Evolutionary conservation across 192 early-diverging fungal species (phyloP).

Genomic region (Backusella sp.): DNA sequence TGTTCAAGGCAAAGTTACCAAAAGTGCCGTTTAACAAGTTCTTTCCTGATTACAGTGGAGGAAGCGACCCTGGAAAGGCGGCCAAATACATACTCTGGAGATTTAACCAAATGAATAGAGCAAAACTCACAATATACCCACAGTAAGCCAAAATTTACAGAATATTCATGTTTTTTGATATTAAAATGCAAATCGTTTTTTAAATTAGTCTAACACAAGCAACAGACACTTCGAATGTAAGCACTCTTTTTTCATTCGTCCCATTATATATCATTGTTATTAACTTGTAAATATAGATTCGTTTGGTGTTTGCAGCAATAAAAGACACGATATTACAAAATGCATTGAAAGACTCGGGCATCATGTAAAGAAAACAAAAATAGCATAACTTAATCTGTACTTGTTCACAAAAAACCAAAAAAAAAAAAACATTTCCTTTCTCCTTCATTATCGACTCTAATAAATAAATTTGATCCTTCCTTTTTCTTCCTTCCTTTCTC

Average conservation of each 20-base stretch:
- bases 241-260: background rate
- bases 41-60: slow-evolving; percentile 82
- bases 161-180: background rate
- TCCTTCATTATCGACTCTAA: background rate
- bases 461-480: background rate
- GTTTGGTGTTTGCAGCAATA: slow-evolving; percentile 89
- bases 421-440: background rate
- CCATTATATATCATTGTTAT: background rate
- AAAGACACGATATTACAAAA: slow-evolving; percentile 92
- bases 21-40: slow-evolving; percentile 67
- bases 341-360: slow-evolving; percentile 76
- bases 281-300: slow-evolving; percentile 41
- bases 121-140: slow-evolving; percentile 79
- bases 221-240: slow-evolving; percentile 87
- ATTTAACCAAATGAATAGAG: slow-evolving; percentile 86
- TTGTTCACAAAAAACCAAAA: background rate
- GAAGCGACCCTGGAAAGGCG: slow-evolving; percentile 75
- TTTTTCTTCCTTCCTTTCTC: background rate
- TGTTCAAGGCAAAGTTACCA: slow-evolving; percentile 72
- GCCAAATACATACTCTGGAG: slow-evolving; percentile 86
- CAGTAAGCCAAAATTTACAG: slow-evolving; percentile 48
- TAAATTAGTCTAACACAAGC: slow-evolving; percentile 77
- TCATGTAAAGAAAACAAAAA: slow-evolving; percentile 37
- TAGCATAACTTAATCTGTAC: background rate
- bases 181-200: background rate